Evolutionary conservation across 2,329 filamentous ascomycete genomes (phyloP), one percentile per base, ranked within the genome.

Genomic region (Leptographium procerum): DNA sequence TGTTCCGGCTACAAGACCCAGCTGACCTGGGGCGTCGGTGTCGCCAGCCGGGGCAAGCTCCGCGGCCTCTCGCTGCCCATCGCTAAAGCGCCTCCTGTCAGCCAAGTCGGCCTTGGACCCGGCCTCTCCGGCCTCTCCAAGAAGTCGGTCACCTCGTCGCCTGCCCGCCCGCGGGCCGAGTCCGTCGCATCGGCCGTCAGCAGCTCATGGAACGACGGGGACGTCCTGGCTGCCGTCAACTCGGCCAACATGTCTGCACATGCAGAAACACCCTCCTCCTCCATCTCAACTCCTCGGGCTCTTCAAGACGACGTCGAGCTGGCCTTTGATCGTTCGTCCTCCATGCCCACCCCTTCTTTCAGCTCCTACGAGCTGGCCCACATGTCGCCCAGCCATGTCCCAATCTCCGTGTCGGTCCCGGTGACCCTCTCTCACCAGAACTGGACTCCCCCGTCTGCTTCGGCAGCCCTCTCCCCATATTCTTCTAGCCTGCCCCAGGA

Each of bases 1-100:
- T 97, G 92, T 75, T 91, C 89, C 31, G 92, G 92, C 60, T 97
- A 97, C 78, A 95, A 95, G 75, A 97, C 92, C 19, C 91, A 92
- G 66, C 79, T 97, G 72, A 97, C 92, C 52, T 97, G 92, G 92
- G 91, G 91, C 48, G 89, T 96, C 53, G 92, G 92, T 56, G 92
- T 97, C 60, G 92, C 92, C 59, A 96, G 91, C 73, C 86, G 92
- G 67, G 92, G 92, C 69, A 97, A 97, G 77, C 84, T 97, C 63
- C 84, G 92, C 62, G 92, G 92, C 45, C 78, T 96, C 65, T 91
- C 91, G 59, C 77, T 95, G 59, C 83, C 83, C 60, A 79, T 86
- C 62, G 83, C 82, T 58, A 84, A 84, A 69, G 73, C 80, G 11
- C 78, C 80, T 26, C 80, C 81, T 0, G 80, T 82, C 55, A 68